These are phyloP conservation scores for Harringtonia aguacate DNA, from an alignment of 2,329 filamentous ascomycete species.

Conservation along the genomic window DNA sequence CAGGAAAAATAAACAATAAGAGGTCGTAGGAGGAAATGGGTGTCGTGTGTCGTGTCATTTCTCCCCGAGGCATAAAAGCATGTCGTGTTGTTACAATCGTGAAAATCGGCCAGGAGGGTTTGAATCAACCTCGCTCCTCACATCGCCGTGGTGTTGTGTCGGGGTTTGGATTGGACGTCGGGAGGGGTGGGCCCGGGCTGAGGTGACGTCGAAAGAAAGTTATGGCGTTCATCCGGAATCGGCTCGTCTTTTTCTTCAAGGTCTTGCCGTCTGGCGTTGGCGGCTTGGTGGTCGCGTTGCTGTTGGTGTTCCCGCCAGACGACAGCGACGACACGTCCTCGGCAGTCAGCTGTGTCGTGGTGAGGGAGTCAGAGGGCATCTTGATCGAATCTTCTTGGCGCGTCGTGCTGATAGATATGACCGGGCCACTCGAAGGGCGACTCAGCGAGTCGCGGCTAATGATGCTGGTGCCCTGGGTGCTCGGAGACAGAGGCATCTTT, in stretches of 20 bases:
- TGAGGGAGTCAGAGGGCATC: slow-evolving; percentile 14
- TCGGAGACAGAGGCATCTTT: slow-evolving; percentile 54
- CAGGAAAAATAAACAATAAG: no score
- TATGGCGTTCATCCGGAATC: slow-evolving; percentile 53
- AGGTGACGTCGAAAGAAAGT: slow-evolving; percentile 46
- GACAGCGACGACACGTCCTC: slow-evolving; percentile 23
- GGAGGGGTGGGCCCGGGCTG: slow-evolving; percentile 23
- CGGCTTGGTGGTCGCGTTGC: slow-evolving; percentile 29
- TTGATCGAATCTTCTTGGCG: slow-evolving; percentile 20
- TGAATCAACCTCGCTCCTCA: not conserved
- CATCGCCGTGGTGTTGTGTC: not conserved
- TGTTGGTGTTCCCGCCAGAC: slow-evolving; percentile 20
- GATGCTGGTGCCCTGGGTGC: slow-evolving; percentile 55
- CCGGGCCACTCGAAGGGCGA: slow-evolving; percentile 31
- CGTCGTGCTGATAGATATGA: slow-evolving; percentile 19
- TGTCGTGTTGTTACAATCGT: no score
- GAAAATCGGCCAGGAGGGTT: not conserved
- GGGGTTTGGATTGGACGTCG: slow-evolving; percentile 18
- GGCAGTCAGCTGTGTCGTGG: slow-evolving; percentile 18
- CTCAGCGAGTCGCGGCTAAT: slow-evolving; percentile 49
- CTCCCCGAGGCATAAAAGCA: no score
- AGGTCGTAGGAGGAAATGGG: no score
- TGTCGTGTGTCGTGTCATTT: no score
- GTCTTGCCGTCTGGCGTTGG: slow-evolving; percentile 28
- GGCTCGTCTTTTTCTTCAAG: slow-evolving; percentile 51